These are phyloP conservation scores for Geotrichum aggregatum DNA, from an alignment of 1,139 yeast species.

Conservation along the genomic window DNA sequence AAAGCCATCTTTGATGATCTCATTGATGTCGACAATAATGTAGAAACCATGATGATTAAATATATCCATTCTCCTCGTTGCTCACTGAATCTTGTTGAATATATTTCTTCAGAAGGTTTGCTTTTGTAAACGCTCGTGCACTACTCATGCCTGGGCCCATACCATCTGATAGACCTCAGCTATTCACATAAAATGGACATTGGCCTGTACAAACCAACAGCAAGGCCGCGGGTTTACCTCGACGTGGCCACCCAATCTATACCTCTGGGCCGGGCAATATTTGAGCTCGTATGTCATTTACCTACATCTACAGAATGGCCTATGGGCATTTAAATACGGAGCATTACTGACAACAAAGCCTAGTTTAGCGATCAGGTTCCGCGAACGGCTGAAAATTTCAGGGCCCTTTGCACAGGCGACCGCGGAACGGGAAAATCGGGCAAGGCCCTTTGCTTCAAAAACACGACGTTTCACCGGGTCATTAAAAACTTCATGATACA, in stretches of 20 bases:
- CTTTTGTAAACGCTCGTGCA: too few relatives aligned
- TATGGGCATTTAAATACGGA: background rate
- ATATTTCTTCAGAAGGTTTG: too few relatives aligned
- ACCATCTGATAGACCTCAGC: background rate
- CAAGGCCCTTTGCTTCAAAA: slow-evolving; percentile 67
- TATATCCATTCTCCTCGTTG: too few relatives aligned
- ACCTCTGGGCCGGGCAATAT: slow-evolving; percentile 66
- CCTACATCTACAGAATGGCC: too few relatives aligned
- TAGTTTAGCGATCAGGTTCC: slow-evolving; percentile 50
- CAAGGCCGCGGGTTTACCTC: slow-evolving; percentile 60
- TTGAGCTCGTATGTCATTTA: slow-evolving; percentile 47
- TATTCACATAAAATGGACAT: slow-evolving; percentile 14
- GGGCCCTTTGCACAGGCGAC: slow-evolving; percentile 86
- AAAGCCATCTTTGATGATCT: too few relatives aligned
- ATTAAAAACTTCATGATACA: slow-evolving; percentile 85
- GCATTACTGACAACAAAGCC: slow-evolving; percentile 29
- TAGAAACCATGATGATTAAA: too few relatives aligned
- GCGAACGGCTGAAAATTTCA: slow-evolving; percentile 87
- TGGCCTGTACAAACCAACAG: slow-evolving; percentile 14
- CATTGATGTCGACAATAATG: too few relatives aligned
- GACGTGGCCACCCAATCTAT: slow-evolving; percentile 67
- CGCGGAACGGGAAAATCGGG: slow-evolving; percentile 65
- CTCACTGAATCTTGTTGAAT: too few relatives aligned
- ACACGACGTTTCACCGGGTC: slow-evolving; percentile 83
- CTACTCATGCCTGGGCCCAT: background rate